These are phyloP conservation scores for Nyssa sinensis DNA, from an alignment of 148 eudicot species.

Conservation along the genomic window DNA sequence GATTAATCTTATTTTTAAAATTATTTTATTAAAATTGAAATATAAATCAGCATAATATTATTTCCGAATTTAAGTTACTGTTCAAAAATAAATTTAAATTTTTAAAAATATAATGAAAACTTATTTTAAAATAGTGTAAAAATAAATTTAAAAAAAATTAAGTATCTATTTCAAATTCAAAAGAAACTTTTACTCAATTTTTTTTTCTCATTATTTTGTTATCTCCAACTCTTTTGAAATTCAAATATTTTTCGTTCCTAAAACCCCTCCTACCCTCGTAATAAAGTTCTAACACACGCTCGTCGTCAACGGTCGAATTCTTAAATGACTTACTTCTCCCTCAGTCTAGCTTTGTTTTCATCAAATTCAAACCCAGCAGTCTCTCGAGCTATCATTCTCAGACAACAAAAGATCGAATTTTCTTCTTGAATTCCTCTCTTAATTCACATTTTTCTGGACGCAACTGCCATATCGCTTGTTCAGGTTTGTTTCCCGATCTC, in stretches of 20 bases:
- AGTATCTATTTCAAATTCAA: too few species aligned
- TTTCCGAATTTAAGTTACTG: too few species aligned
- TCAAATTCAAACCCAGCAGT: background rate
- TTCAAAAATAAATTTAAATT: too few species aligned
- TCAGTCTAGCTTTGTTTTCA: background rate
- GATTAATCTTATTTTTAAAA: background rate
- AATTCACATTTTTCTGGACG: background rate
- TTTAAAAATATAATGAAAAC: too few species aligned
- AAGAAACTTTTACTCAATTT: too few species aligned
- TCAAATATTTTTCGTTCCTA: slow-evolving; percentile 12
- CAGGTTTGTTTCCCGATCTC: slow-evolving; percentile 8
- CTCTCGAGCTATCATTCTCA: background rate
- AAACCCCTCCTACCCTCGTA: background rate
- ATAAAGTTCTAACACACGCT: background rate
- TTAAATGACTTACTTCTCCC: background rate
- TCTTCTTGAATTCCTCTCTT: background rate
- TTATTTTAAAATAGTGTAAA: too few species aligned
- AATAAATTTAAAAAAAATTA: too few species aligned
- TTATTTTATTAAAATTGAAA: background rate
- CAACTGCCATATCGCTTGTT: background rate
- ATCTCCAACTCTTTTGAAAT: slow-evolving; percentile 5
- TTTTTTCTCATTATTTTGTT: background rate
- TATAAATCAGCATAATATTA: too few species aligned
- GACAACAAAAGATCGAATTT: background rate
- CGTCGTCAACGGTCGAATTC: slow-evolving; percentile 22